A percentile compares a stretch with the other conserved stretches of the same genome.
Conservation (phyloP, 2,329 filamentous ascomycete species). For the Alternaria atra region DNA sequence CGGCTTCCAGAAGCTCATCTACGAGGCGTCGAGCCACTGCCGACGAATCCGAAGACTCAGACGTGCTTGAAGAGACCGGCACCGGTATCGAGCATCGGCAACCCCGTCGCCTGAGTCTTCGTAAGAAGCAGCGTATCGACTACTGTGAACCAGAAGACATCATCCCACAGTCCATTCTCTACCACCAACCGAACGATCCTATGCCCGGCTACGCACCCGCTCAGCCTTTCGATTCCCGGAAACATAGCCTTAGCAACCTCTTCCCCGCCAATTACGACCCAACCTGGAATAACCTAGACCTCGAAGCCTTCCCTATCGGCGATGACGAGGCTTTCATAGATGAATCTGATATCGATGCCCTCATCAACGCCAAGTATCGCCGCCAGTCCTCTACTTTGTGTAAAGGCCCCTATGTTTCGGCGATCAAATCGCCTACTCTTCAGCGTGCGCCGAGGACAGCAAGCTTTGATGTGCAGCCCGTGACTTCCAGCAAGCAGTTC, state of each 20-base stretch:
- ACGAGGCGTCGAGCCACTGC: background rate
- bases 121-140: conserved; percentile 24
- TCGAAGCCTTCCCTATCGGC: background rate
- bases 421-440: conserved; percentile 4
- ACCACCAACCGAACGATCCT: background rate
- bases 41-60: conserved; percentile 2
- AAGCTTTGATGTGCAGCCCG: conserved; percentile 26
- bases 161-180: background rate
- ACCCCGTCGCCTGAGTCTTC: conserved; percentile 9
- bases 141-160: conserved; percentile 13
- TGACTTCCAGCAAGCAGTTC: conserved; percentile 25
- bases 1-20: background rate
- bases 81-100: background rate
- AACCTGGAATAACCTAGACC: background rate
- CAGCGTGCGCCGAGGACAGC: conserved; percentile 13
- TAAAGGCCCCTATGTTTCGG: conserved; percentile 5
- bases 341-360: conserved; percentile 1
- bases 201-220: background rate
- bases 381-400: conserved; percentile 20
- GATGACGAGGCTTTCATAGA: background rate
- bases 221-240: background rate
- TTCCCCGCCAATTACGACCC: conserved; percentile 2
- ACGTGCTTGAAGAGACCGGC: conserved; percentile 2
- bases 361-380: conserved; percentile 1
- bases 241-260: conserved; percentile 6